Conservation (phyloP, 352 stramenopile species). For the Pythium graminicola region DNA sequence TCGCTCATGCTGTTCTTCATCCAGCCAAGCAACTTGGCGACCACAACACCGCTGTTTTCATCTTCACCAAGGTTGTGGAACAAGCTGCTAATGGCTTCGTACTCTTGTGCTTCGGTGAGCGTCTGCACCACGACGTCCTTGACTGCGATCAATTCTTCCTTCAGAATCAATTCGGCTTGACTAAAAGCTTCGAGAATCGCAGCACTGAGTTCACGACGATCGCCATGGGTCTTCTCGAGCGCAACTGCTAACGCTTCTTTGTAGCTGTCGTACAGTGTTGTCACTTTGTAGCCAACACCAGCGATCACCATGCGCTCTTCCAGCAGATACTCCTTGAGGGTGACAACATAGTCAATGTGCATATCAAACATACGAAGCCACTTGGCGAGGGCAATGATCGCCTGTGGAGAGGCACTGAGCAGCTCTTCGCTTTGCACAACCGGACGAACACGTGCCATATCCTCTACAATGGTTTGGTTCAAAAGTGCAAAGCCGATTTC, state of each 20-base stretch:
- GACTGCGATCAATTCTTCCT: constrained; percentile 45
- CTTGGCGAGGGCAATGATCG: constrained; percentile 46
- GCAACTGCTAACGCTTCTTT: constrained; percentile 39
- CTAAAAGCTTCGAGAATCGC: constrained; percentile 40
- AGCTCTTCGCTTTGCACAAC: constrained; percentile 49
- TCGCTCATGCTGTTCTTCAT: constrained; percentile 54
- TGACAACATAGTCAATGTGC: constrained; percentile 47
- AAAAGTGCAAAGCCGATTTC: constrained; percentile 45
- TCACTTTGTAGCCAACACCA: constrained; percentile 51
- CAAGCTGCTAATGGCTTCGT: constrained; percentile 50
- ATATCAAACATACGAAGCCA: constrained; percentile 61
- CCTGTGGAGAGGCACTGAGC: constrained; percentile 39
- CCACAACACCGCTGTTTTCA: constrained; percentile 37
- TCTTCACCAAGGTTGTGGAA: constrained; percentile 59
- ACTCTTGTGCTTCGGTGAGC: constrained; percentile 46
- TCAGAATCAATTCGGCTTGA: constrained; percentile 47
- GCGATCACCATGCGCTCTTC: constrained; percentile 54
- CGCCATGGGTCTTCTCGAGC: constrained; percentile 46
- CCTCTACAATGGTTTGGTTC: constrained; percentile 53
- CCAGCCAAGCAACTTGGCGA: constrained; percentile 61
- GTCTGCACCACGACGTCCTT: constrained; percentile 46
- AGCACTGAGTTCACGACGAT: constrained; percentile 36
- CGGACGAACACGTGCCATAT: constrained; percentile 42
- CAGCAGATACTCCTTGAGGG: constrained; percentile 60
- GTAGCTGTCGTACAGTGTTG: constrained; percentile 54